Conservation (phyloP, 352 stramenopile genomes). For the Globisporangium orthogonon region DNA sequence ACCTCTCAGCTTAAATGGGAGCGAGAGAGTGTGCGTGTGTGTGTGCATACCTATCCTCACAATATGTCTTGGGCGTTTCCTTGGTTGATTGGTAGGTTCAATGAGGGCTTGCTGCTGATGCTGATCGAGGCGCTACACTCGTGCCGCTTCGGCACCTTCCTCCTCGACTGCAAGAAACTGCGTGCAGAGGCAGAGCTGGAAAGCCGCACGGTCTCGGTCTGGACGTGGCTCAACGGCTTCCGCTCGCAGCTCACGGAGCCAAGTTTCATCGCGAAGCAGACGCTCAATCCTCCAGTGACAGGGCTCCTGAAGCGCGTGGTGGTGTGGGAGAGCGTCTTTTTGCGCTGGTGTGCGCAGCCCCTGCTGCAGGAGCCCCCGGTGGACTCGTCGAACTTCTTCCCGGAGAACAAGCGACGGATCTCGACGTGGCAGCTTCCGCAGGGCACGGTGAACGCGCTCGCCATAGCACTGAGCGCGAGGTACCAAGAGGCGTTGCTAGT, state of each 20-base stretch:
- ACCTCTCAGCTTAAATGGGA: too few relatives aligned
- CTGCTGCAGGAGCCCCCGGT: conserved; percentile 38
- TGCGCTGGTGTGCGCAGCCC: conserved; percentile 66
- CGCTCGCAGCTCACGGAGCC: conserved; percentile 51
- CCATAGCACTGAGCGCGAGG: conserved; percentile 28
- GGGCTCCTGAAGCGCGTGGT: conserved; percentile 56
- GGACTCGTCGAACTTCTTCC: conserved; percentile 36
- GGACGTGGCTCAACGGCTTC: conserved; percentile 83
- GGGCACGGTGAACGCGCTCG: conserved; percentile 40
- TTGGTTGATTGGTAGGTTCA: conserved; percentile 87
- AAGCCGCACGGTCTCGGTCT: conserved; percentile 63
- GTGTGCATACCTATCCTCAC: not conserved
- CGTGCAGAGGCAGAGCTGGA: conserved; percentile 48
- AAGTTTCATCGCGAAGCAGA: conserved; percentile 37
- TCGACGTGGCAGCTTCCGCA: conserved; percentile 67
- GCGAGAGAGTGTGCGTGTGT: too few relatives aligned
- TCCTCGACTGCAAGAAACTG: conserved; percentile 94
- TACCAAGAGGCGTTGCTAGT: conserved; percentile 38
- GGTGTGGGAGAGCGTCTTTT: conserved; percentile 68
- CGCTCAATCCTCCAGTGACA: conserved; percentile 46
- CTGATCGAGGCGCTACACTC: conserved; percentile 95
- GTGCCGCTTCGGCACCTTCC: conserved; percentile 97
- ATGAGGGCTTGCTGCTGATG: conserved; percentile 88
- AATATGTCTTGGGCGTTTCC: too few relatives aligned
- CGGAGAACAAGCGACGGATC: conserved; percentile 45